Evolutionary conservation across 2,329 filamentous ascomycete genomes (phyloP).

Genomic region (Didymellaceae sp.): DNA sequence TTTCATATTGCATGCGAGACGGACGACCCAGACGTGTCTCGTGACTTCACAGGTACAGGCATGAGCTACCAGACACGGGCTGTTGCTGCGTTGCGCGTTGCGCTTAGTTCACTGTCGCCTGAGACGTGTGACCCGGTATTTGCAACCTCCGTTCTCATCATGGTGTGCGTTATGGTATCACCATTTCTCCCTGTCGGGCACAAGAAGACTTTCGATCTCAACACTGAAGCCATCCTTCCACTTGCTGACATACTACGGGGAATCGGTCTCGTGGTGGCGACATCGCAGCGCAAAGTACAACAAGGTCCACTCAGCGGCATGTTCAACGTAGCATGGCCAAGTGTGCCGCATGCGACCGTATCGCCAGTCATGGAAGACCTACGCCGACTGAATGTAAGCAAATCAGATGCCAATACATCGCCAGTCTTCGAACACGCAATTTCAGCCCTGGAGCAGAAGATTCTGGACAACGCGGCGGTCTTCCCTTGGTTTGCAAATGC

Average conservation of each 20-base stretch:
- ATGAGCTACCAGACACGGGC: conserved; percentile 17
- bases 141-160: conserved; percentile 17
- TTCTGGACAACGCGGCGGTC: conserved; percentile 1
- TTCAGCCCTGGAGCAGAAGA: conserved; percentile 4
- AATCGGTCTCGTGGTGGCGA: conserved; percentile 10
- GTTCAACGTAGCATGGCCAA: conserved; percentile 12
- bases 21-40: conserved; percentile 4
- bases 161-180: conserved; percentile 22
- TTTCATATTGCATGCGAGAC: conserved; percentile 20
- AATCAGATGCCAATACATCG: background rate
- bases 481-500: conserved; percentile 13
- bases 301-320: conserved; percentile 17
- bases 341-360: conserved; percentile 5
- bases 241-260: conserved; percentile 20
- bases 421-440: conserved; percentile 16
- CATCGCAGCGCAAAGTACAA: conserved; percentile 14
- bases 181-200: conserved; percentile 12
- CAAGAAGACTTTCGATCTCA: conserved; percentile 6
- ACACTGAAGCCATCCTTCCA: conserved; percentile 13
- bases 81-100: conserved; percentile 10
- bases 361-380: conserved; percentile 9
- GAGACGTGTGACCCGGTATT: conserved; percentile 18
- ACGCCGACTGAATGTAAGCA: conserved; percentile 3
- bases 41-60: conserved; percentile 10
- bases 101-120: conserved; percentile 10